Conservation (phyloP, 805 yeast species). For the Kluyveromyces lactis region DNA sequence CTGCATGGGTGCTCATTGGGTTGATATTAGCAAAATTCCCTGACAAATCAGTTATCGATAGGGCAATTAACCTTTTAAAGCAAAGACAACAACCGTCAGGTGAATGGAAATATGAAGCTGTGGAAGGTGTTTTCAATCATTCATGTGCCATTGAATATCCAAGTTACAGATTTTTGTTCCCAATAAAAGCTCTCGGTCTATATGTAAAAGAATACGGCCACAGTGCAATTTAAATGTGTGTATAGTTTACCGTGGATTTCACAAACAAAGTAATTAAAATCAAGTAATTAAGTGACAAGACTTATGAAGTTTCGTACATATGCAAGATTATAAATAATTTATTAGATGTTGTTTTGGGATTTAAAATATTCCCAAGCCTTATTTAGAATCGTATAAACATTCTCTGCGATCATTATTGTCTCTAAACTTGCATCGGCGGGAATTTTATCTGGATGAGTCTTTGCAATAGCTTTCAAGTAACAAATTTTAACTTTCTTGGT, state of each 20-base stretch:
- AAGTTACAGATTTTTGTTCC: conserved; percentile 78
- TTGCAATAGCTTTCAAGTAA: conserved; percentile 85
- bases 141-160: conserved; percentile 94
- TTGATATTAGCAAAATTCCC: conserved; percentile 78
- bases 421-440: conserved; percentile 47
- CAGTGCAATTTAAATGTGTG: background rate
- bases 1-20: conserved; percentile 88
- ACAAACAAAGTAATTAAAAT: too few species aligned
- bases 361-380: conserved; percentile 86
- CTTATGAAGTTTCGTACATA: too few species aligned
- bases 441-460: conserved; percentile 84
- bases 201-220: conserved; percentile 29
- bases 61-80: conserved; percentile 58
- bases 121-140: conserved; percentile 96
- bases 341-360: conserved; percentile 41
- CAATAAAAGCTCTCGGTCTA: conserved; percentile 88
- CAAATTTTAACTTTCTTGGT: conserved; percentile 82
- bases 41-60: conserved; percentile 46
- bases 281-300: too few species aligned
- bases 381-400: conserved; percentile 74
- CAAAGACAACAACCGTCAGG: conserved; percentile 64
- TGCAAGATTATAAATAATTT: background rate
- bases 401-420: conserved; percentile 75
- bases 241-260: too few species aligned
- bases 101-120: conserved; percentile 75